phyloP scores from a whole-genome alignment of 768 basidiomycete species.

The Naganishia onofrii region DNA sequence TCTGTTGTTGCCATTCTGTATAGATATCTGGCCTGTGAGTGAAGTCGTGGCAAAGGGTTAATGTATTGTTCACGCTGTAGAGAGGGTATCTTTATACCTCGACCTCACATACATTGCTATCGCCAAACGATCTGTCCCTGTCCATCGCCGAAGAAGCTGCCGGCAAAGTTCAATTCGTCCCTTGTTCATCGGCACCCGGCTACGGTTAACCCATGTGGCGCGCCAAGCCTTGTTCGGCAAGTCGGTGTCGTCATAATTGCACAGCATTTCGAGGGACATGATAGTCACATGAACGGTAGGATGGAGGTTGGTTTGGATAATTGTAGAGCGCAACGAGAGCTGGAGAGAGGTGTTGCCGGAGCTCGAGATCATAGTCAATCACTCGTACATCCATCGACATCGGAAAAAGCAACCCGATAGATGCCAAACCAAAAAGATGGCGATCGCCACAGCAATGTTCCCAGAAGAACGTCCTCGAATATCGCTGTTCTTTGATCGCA shows the following conservation, averaged over 20 bases:
- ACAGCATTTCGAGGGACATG: not conserved
- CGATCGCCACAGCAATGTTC: too few relatives aligned
- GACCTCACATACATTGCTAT: not conserved
- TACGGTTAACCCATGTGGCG: not conserved
- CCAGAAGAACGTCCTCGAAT: too few relatives aligned
- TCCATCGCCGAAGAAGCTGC: not conserved
- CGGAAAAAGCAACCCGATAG: not conserved
- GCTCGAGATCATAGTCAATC: too few relatives aligned
- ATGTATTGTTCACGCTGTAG: not conserved
- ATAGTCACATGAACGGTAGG: not conserved
- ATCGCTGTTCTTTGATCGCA: not conserved
- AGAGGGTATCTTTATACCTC: not conserved
- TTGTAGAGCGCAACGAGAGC: too few relatives aligned
- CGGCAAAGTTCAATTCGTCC: too few relatives aligned
- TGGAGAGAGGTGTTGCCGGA: too few relatives aligned
- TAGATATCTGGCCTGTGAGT: not conserved
- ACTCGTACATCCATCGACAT: too few relatives aligned
- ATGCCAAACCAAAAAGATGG: too few relatives aligned
- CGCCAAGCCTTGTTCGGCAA: constrained; percentile 1
- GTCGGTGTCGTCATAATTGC: not conserved
- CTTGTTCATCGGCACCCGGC: not conserved
- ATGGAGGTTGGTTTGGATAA: not conserved
- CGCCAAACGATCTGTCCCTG: not conserved
- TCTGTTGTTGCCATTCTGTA: not conserved
- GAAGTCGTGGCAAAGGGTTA: not conserved